phyloP scores from a whole-genome alignment of 2,329 filamentous ascomycete genomes.

The Paecilomyces sp. region DNA sequence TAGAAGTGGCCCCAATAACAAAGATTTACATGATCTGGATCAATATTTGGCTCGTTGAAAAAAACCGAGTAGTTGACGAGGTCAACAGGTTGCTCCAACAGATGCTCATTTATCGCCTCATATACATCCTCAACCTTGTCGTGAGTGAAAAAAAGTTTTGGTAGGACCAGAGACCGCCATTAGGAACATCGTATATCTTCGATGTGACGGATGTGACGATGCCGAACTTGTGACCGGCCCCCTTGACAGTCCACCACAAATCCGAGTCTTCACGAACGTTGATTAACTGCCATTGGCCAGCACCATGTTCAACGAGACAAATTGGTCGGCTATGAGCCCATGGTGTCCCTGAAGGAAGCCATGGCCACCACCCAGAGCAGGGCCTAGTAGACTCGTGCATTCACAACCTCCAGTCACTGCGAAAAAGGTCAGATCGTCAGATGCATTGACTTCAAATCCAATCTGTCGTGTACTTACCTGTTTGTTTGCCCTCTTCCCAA shows the following conservation, averaged over 20 bases:
- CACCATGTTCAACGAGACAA: slow-evolving; percentile 46
- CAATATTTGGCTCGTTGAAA: slow-evolving; percentile 16
- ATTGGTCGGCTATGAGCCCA: slow-evolving; percentile 49
- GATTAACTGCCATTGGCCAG: slow-evolving; percentile 43
- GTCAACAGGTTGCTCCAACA: slow-evolving; percentile 38
- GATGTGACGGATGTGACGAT: slow-evolving; percentile 44
- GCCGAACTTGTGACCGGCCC: slow-evolving; percentile 54
- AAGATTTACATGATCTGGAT: slow-evolving; percentile 16
- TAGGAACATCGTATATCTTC: slow-evolving; percentile 41
- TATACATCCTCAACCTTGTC: slow-evolving; percentile 47
- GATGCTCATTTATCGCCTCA: slow-evolving; percentile 38
- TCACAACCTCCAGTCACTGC: slow-evolving; percentile 46
- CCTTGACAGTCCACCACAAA: slow-evolving; percentile 51
- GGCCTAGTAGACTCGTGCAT: slow-evolving; percentile 43
- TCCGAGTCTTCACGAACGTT: slow-evolving; percentile 34
- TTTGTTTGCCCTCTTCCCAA: slow-evolving; percentile 47
- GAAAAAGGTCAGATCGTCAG: neutral
- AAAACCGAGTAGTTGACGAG: slow-evolving; percentile 43
- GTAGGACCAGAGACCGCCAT: slow-evolving; percentile 26
- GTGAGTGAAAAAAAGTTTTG: slow-evolving; percentile 40
- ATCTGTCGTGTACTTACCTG: slow-evolving; percentile 23
- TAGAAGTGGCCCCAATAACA: neutral
- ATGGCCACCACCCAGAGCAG: slow-evolving; percentile 52
- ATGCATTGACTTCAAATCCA: neutral
- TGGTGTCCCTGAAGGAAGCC: slow-evolving; percentile 49